Conservation (phyloP, 169 alveolate genomes). For the Toxoplasma gondii region DNA sequence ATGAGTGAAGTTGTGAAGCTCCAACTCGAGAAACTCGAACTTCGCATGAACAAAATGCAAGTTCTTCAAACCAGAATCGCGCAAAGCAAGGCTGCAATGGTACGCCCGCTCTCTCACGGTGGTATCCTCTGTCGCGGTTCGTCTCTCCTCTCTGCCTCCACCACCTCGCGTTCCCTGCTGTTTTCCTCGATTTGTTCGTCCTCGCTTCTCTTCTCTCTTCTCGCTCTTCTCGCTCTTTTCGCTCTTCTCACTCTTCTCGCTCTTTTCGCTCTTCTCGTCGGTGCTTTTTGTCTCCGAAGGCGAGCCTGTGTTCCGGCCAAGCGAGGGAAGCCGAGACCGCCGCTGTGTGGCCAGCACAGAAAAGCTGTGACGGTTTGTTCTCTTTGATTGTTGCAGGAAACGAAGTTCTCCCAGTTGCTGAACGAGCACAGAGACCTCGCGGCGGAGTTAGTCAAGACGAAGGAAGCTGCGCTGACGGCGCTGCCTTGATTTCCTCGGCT, state of each 20-base stretch:
- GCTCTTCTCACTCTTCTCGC: too few relatives aligned
- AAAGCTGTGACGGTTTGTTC: too few relatives aligned
- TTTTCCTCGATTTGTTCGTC: too few relatives aligned
- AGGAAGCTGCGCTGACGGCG: background rate
- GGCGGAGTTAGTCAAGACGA: background rate
- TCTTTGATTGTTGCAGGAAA: background rate
- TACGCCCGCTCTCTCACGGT: background rate
- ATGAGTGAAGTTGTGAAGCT: constrained; percentile 15
- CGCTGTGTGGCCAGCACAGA: too few relatives aligned
- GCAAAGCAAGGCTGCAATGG: constrained; percentile 32
- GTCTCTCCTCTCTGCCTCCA: background rate
- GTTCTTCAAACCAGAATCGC: background rate
- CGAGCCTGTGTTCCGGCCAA: too few relatives aligned
- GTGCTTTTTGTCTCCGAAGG: too few relatives aligned
- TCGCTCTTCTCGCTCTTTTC: background rate
- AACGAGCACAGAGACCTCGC: constrained; percentile 1
- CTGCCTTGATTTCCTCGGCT: background rate
- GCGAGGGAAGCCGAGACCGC: too few relatives aligned
- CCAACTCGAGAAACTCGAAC: background rate
- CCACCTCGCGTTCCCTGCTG: too few relatives aligned
- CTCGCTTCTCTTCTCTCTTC: too few relatives aligned
- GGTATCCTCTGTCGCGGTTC: background rate
- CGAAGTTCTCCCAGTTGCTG: background rate
- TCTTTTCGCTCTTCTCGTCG: too few relatives aligned
- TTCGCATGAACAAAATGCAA: background rate